Base-by-base conservation (phyloP, 1,284 basidiomycete genomes). In the Puccinia novopanici region DNA sequence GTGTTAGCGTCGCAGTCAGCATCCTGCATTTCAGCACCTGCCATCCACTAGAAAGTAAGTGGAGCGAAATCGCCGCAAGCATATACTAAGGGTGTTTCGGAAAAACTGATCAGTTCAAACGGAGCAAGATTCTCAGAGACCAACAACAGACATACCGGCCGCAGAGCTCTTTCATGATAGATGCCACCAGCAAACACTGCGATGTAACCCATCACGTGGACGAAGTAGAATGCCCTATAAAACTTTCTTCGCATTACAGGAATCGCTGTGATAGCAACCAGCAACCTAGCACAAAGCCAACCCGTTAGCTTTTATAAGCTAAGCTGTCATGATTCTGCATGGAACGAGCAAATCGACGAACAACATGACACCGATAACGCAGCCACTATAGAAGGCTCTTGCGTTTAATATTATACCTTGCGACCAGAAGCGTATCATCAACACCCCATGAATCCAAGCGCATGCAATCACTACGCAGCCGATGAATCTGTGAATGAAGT, bases 191-290 rank as follows among this genome's bases (percentile, higher is more conserved):
- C 34, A 68, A 80, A 74, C 52, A 80, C 52, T 24, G 59, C 48
- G 34, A 73, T 6, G 40, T 80, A 80, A 40, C 78, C 78, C 27
- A 74, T 45, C 12, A 74, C 54, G 48, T 80, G 78, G 37, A 80
- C n/a, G 15, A 59, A 40, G 57, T 80, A 80, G 15, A 73, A 80
- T 37, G 48, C 17, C 22, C 42, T 50, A 37, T 80, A 80, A n/a
- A 74, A 65, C 55, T 45, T 57, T 54, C 65, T 80, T 54, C 78
- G 57, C 1, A 80, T 61, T 5, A 48, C 52, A n/a, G 34, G 57
- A 48, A 80, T 55, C 40, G 78, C 55, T 17, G 59, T 74, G 27
- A 80, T 67, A 22, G 27, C 59, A 30, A 80, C 61, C 24, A 73
- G 50, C 22, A 80, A 37, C 15, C 78, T 80, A 65, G 3, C 54